A percentile compares a stretch with the other conserved stretches of the same genome.
Evolutionary conservation across 192 early-diverging fungal genomes (phyloP).

Genomic region (Helicostylum pulchrum): DNA sequence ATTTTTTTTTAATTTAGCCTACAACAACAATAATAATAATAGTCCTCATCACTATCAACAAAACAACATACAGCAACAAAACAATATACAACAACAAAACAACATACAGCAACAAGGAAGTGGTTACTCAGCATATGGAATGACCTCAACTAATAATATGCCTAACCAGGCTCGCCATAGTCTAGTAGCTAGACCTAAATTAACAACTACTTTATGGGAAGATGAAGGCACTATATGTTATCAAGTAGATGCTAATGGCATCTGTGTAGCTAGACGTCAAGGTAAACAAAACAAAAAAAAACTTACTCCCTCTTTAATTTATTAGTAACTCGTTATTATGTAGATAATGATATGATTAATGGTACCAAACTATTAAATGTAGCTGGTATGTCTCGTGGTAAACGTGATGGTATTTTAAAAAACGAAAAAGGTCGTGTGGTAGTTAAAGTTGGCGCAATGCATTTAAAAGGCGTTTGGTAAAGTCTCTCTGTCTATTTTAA

Average conservation of each 20-base stretch:
- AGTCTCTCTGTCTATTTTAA: slow-evolving; percentile 5
- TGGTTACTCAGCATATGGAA: slow-evolving; percentile 1
- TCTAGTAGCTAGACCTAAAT: slow-evolving; percentile 41
- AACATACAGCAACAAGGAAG: neutral
- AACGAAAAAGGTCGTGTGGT: slow-evolving; percentile 84
- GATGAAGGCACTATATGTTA: slow-evolving; percentile 78
- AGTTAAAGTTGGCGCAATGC: slow-evolving; percentile 85
- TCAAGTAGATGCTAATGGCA: slow-evolving; percentile 77
- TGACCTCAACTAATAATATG: neutral
- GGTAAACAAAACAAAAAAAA: slow-evolving; percentile 36
- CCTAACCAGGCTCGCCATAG: slow-evolving; percentile 7
- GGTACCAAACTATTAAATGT: slow-evolving; percentile 86
- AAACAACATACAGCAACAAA: neutral
- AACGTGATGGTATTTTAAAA: slow-evolving; percentile 82
- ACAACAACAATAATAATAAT: neutral
- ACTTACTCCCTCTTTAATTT: too few species aligned
- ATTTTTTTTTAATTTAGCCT: neutral
- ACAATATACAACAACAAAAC: neutral
- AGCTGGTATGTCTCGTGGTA: slow-evolving; percentile 83
- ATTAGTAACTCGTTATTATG: slow-evolving; percentile 17
- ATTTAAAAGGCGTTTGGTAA: slow-evolving; percentile 84
- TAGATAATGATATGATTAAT: slow-evolving; percentile 85
- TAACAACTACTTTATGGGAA: slow-evolving; percentile 80
- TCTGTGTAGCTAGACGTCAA: slow-evolving; percentile 73
- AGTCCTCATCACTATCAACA: too few species aligned